phyloP scores from a whole-genome alignment of 2,329 filamentous ascomycete species.

The Zymoseptoria ardabiliae region DNA sequence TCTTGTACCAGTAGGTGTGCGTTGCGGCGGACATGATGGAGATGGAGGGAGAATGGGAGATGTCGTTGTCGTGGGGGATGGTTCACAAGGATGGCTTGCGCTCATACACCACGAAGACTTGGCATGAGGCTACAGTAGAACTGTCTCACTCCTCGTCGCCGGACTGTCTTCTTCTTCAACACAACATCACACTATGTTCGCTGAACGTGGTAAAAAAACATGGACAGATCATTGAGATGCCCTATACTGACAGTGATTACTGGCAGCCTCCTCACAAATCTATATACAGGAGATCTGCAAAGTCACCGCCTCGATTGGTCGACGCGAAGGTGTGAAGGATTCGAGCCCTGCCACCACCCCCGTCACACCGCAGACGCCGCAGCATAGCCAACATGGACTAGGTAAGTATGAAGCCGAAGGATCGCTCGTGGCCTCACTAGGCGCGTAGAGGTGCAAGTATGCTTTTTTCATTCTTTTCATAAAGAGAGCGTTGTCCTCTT shows the following conservation, averaged over 20 bases:
- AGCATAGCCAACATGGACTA: neutral
- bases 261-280: no score
- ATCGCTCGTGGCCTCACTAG: neutral
- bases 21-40: constrained; percentile 6
- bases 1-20: constrained; percentile 25
- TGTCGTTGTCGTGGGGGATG: neutral
- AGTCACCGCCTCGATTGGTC: neutral
- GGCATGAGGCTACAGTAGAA: neutral
- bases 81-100: neutral
- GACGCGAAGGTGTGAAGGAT: neutral
- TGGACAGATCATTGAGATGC: neutral
- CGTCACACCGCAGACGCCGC: neutral
- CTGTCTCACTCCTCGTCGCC: neutral
- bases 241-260: no score
- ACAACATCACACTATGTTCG: neutral
- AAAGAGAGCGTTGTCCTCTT: neutral
- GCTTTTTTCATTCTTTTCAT: neutral
- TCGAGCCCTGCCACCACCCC: neutral
- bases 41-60: neutral
- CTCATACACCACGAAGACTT: no score
- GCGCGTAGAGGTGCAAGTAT: neutral
- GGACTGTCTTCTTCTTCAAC: no score
- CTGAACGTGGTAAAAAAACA: neutral
- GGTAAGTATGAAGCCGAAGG: neutral
- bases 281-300: no score